A percentile compares a stretch with the other conserved stretches of the same genome.
Evolutionary conservation across 78 protist genomes (phyloP).

Genomic region (Mastigamoeba balamuthi): DNA sequence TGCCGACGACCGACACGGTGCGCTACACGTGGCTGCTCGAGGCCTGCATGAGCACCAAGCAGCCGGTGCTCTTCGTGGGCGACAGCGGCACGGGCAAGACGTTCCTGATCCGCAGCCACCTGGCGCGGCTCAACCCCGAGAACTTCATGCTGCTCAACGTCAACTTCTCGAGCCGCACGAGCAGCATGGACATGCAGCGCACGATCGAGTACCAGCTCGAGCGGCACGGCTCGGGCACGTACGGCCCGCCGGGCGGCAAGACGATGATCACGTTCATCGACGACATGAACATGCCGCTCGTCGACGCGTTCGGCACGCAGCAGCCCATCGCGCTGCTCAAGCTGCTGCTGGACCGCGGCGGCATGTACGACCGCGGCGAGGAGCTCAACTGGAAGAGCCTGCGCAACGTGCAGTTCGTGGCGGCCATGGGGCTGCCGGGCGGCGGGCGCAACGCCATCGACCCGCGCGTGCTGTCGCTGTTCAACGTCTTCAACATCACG

Average conservation of each 20-base stretch:
- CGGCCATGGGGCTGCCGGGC: conserved; percentile 88
- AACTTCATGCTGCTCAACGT: conserved; percentile 14
- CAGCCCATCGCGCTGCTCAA: conserved; percentile 71
- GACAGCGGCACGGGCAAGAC: conserved; percentile 85
- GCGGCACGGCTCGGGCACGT: conserved; percentile 37
- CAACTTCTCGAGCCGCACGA: conserved; percentile 68
- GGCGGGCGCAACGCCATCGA: conserved; percentile 69
- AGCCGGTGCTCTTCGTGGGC: conserved; percentile 60
- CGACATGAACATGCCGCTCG: conserved; percentile 80
- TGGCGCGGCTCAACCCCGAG: conserved; percentile 18
- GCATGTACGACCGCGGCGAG: conserved; percentile 54
- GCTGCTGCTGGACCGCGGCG: conserved; percentile 55
- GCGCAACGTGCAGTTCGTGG: conserved; percentile 26
- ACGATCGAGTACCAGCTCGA: conserved; percentile 46
- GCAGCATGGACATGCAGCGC: conserved; percentile 60
- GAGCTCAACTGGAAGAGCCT: conserved; percentile 18
- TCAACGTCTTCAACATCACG: conserved; percentile 62
- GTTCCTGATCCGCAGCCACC: conserved; percentile 27
- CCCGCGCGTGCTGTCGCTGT: conserved; percentile 68
- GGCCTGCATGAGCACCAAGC: conserved; percentile 5
- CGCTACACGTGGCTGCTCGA: conserved; percentile 54
- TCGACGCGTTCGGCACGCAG: conserved; percentile 65
- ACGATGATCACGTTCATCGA: conserved; percentile 55
- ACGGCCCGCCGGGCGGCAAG: conserved; percentile 60
- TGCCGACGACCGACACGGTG: conserved; percentile 79